Percentiles rank a stretch among this genome's conserved stretches.
Conservation (phyloP, 331 rosid genomes). For the Spiraea crenata region DNA sequence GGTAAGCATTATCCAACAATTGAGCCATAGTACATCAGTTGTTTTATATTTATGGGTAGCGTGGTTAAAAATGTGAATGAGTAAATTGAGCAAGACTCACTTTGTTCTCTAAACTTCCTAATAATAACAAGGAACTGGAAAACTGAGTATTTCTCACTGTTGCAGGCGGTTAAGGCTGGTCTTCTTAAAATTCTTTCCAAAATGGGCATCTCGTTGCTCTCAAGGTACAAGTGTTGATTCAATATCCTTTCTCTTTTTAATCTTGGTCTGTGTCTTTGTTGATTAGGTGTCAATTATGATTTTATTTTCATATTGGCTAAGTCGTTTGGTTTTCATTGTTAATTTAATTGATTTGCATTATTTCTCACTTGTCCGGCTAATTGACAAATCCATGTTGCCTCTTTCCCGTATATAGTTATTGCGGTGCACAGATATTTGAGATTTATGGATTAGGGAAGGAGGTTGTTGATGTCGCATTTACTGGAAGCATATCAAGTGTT, state of each 20-base stretch:
- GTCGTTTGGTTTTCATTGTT: background rate
- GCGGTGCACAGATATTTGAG: constrained; percentile 99
- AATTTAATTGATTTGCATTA: background rate
- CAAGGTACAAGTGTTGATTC: constrained; percentile 56
- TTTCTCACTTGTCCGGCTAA: background rate
- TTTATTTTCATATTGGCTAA: background rate
- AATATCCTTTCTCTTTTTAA: background rate
- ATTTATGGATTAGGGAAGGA: constrained; percentile 89
- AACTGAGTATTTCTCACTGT: constrained; percentile 21
- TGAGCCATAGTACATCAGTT: background rate
- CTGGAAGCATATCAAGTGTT: constrained; percentile 85
- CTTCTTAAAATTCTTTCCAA: constrained; percentile 98
- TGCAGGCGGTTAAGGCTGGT: constrained; percentile 92
- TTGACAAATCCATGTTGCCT: constrained; percentile 26
- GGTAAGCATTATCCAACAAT: constrained; percentile 1
- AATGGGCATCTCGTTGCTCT: constrained; percentile 98
- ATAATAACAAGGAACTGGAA: background rate
- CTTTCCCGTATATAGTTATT: constrained; percentile 62
- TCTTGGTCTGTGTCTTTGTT: background rate
- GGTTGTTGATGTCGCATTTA: constrained; percentile 85
- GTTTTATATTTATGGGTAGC: background rate
- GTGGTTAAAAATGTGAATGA: background rate
- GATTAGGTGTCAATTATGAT: background rate
- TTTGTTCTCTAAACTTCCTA: background rate
- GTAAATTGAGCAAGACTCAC: background rate